Percentiles rank a stretch among this genome's conserved stretches.
phyloP scores from a whole-genome alignment of 2,329 filamentous ascomycete species.

The Aspergillus novofumigatus region DNA sequence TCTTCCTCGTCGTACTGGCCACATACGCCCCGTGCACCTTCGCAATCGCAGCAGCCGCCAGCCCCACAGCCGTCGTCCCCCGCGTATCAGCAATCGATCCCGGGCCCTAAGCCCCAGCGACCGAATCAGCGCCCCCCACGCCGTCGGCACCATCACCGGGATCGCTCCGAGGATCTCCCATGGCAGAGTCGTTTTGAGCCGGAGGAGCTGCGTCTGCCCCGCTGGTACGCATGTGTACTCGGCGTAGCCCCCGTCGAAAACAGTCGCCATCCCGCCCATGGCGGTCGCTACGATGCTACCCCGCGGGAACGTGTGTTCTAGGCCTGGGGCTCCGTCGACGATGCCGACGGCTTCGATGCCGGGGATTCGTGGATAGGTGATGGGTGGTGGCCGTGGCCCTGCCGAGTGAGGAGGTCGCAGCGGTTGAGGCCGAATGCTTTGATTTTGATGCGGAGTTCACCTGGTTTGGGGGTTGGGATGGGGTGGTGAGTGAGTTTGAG shows the following conservation, averaged over 20 bases:
- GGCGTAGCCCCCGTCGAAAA: slow-evolving; percentile 48
- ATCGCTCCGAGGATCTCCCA: slow-evolving; percentile 46
- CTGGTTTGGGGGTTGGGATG: slow-evolving; percentile 35
- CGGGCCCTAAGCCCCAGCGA: slow-evolving; percentile 36
- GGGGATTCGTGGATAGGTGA: slow-evolving; percentile 43
- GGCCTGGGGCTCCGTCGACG: slow-evolving; percentile 35
- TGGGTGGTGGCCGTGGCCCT: slow-evolving; percentile 42
- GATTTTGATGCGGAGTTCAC: slow-evolving; percentile 41
- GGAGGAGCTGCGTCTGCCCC: slow-evolving; percentile 37
- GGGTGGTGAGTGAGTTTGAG: slow-evolving; percentile 38
- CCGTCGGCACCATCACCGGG: slow-evolving; percentile 51
- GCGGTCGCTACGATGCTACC: slow-evolving; percentile 45
- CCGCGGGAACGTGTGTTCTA: slow-evolving; percentile 29
- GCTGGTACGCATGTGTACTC: slow-evolving; percentile 46
- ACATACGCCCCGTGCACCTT: slow-evolving; percentile 40
- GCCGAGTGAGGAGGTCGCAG: slow-evolving; percentile 45
- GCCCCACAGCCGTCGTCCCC: slow-evolving; percentile 46
- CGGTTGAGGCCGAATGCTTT: slow-evolving; percentile 47
- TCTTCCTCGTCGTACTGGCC: slow-evolving; percentile 38
- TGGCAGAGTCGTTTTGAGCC: slow-evolving; percentile 25
- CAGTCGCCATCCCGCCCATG: slow-evolving; percentile 48
- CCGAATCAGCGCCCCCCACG: slow-evolving; percentile 43
- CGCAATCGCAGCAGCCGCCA: slow-evolving; percentile 46
- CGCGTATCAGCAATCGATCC: slow-evolving; percentile 47
- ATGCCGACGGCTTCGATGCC: slow-evolving; percentile 47